Evolutionary conservation across 495 filamentous ascomycete genomes (phyloP).

Genomic region (Xanthoparmelia taractica): DNA sequence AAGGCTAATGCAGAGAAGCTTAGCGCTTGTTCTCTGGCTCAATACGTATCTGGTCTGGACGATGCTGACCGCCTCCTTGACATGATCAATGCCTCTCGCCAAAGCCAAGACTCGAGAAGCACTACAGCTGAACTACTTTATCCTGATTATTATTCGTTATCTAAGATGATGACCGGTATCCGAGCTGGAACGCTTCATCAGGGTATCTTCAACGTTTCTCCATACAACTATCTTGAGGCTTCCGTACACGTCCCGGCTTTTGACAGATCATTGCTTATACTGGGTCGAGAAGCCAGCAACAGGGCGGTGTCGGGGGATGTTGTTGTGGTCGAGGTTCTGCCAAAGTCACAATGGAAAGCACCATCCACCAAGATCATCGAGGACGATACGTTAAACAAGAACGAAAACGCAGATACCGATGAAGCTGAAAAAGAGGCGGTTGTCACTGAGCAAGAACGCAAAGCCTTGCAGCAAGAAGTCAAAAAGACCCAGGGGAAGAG

Average conservation of each 20-base stretch:
- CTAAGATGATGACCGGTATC: conserved; percentile 91
- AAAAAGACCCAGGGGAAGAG: conserved; percentile 73
- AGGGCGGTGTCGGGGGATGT: conserved; percentile 82
- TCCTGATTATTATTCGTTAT: conserved; percentile 73
- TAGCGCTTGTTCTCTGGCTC: conserved; percentile 53
- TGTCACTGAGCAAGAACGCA: conserved; percentile 76
- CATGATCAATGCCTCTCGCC: conserved; percentile 77
- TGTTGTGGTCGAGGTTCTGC: conserved; percentile 85
- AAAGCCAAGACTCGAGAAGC: conserved; percentile 55
- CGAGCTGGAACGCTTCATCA: conserved; percentile 83
- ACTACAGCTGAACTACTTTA: conserved; percentile 68
- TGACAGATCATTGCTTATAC: conserved; percentile 74
- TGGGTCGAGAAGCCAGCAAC: conserved; percentile 96
- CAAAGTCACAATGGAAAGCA: conserved; percentile 91
- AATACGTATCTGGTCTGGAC: conserved; percentile 77
- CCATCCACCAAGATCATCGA: conserved; percentile 93
- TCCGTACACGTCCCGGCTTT: conserved; percentile 84
- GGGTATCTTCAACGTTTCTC: conserved; percentile 89
- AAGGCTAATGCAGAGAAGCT: conserved; percentile 75
- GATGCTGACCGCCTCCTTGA: conserved; percentile 82
- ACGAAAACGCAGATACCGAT: conserved; percentile 84
- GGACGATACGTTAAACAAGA: conserved; percentile 83
- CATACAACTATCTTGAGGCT: conserved; percentile 95
- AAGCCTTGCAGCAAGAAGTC: conserved; percentile 81
- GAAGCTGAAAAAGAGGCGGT: conserved; percentile 63